Evolutionary conservation across 345 rosid genomes (phyloP).

Genomic region (Angophora floribunda): DNA sequence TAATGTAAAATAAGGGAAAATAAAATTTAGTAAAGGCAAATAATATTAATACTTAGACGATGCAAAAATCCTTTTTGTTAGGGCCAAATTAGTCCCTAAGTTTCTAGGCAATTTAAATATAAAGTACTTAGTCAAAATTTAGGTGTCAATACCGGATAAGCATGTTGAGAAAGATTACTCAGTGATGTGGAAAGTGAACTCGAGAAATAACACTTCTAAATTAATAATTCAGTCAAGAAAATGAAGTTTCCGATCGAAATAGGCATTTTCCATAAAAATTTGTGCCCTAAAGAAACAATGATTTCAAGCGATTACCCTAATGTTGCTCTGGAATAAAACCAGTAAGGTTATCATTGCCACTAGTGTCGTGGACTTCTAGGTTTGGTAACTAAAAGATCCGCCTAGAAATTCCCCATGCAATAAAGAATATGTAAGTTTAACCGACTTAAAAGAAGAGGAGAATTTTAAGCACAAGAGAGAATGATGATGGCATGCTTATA

Average conservation of each 20-base stretch:
- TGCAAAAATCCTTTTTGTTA: no score
- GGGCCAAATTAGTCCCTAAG: no score
- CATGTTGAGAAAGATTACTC: neutral
- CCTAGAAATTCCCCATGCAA: neutral
- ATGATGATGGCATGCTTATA: neutral
- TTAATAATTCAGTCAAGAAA: no score
- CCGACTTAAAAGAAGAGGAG: neutral
- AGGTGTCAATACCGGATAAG: neutral
- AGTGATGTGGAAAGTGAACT: neutral
- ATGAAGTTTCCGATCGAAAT: neutral
- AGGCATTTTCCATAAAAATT: neutral
- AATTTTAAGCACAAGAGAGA: neutral
- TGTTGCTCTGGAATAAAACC: neutral
- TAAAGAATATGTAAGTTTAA: neutral
- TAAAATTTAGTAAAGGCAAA: no score
- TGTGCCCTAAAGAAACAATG: rapidly evolving
- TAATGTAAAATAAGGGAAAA: no score
- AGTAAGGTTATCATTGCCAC: rapidly evolving
- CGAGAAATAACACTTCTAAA: no score
- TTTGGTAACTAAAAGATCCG: neutral
- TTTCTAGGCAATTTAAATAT: no score
- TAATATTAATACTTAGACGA: no score
- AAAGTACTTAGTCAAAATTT: no score
- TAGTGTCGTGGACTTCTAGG: neutral
- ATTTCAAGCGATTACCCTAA: neutral